phyloP scores from a whole-genome alignment of 805 yeast species.

The Myxozyma sirexii region DNA sequence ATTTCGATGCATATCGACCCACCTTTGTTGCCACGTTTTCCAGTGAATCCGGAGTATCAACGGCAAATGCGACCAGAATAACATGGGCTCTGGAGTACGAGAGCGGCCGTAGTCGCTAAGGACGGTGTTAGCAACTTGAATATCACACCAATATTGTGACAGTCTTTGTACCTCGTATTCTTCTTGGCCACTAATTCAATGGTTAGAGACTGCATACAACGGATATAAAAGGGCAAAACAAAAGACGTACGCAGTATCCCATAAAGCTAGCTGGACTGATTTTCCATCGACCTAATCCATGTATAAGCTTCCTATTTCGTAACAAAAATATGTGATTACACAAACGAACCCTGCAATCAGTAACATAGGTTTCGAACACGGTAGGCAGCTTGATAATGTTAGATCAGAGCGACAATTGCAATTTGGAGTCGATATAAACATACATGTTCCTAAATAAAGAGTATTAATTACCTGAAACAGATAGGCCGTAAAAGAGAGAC shows the following conservation, averaged over 20 bases:
- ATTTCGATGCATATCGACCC: no score
- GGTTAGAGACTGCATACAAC: neutral
- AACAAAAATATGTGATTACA: neutral
- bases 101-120: constrained; percentile 70
- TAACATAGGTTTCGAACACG: constrained; percentile 90
- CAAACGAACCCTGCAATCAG: constrained; percentile 70
- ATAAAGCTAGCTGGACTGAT: constrained; percentile 80
- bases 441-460: constrained; percentile 33
- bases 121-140: constrained; percentile 4
- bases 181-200: constrained; percentile 67
- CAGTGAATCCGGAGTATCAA: constrained; percentile 81
- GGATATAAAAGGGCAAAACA: neutral
- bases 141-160: no score
- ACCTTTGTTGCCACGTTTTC: constrained; percentile 73
- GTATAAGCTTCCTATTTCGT: neutral
- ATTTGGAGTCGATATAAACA: neutral
- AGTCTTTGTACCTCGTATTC: constrained; percentile 76
- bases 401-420: neutral
- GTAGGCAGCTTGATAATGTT: constrained; percentile 70
- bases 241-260: constrained; percentile 79
- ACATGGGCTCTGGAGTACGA: constrained; percentile 87
- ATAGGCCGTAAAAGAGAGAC: neutral
- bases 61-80: constrained; percentile 81
- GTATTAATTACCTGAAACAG: neutral
- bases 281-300: constrained; percentile 69